A percentile compares a stretch with the other conserved stretches of the same genome.
Evolutionary conservation across 805 yeast species (phyloP).

Genomic region (Henningerozyma blattae): DNA sequence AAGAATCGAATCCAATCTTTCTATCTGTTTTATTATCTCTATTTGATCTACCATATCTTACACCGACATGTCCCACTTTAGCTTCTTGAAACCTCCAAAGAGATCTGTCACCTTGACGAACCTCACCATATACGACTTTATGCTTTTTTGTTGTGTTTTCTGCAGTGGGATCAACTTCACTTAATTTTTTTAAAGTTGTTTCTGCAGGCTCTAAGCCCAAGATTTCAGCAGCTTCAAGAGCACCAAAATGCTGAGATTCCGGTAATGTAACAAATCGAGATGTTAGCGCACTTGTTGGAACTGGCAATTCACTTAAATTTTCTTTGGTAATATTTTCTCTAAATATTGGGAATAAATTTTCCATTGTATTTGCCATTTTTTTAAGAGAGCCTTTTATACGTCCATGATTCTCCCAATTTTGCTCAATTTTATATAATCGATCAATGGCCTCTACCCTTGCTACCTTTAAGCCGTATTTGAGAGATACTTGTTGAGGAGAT

Average conservation of each 20-base stretch:
- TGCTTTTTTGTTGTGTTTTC: slow-evolving; percentile 19
- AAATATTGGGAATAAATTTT: slow-evolving; percentile 72
- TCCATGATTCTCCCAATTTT: slow-evolving; percentile 42
- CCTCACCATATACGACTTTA: slow-evolving; percentile 41
- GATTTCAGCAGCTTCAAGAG: slow-evolving; percentile 83
- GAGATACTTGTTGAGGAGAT: slow-evolving; percentile 63
- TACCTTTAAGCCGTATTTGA: slow-evolving; percentile 65
- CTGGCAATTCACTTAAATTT: slow-evolving; percentile 87
- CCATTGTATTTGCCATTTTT: slow-evolving; percentile 50
- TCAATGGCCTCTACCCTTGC: slow-evolving; percentile 85
- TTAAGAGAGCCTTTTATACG: slow-evolving; percentile 42
- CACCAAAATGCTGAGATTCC: slow-evolving; percentile 92
- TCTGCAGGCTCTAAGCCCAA: slow-evolving; percentile 83
- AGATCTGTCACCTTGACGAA: slow-evolving; percentile 56
- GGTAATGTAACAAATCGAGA: slow-evolving; percentile 83
- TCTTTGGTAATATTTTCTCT: slow-evolving; percentile 38
- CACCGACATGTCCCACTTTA: slow-evolving; percentile 76
- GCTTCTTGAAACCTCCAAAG: slow-evolving; percentile 67
- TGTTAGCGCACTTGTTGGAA: slow-evolving; percentile 68
- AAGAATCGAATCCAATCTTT: slow-evolving; percentile 53
- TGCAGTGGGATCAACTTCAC: slow-evolving; percentile 19
- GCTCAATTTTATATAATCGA: slow-evolving; percentile 54
- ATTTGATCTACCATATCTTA: slow-evolving; percentile 79
- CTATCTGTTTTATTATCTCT: slow-evolving; percentile 86
- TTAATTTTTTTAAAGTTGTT: slow-evolving; percentile 56